Evolutionary conservation across 2,329 filamentous ascomycete genomes (phyloP).

Genomic region (Hypoxylon sp.): DNA sequence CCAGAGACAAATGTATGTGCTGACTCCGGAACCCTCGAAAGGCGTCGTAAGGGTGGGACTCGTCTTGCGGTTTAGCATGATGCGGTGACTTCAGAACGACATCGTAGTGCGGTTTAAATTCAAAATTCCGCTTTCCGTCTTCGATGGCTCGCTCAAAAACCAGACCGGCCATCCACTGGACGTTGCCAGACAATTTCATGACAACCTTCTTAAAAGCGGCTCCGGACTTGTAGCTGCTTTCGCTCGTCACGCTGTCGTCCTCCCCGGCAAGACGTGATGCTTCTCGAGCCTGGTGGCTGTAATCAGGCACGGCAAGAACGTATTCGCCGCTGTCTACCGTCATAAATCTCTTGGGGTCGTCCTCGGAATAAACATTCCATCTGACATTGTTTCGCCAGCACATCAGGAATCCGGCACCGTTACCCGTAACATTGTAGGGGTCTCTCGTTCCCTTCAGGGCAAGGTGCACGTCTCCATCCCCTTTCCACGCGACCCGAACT

Average conservation of each 20-base stretch:
- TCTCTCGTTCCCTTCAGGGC: constrained; percentile 91
- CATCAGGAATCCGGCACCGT: constrained; percentile 96
- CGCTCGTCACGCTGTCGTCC: constrained; percentile 66
- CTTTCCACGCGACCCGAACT: constrained; percentile 88
- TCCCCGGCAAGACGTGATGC: constrained; percentile 60
- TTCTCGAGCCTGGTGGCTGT: constrained; percentile 83
- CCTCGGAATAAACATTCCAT: constrained; percentile 83
- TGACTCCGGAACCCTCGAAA: constrained; percentile 95
- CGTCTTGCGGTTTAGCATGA: constrained; percentile 68
- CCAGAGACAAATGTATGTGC: constrained; percentile 94
- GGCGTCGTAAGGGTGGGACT: constrained; percentile 78
- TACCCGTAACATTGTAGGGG: constrained; percentile 90
- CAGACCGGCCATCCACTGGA: constrained; percentile 89
- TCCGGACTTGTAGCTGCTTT: constrained; percentile 72
- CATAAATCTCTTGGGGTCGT: constrained; percentile 93
- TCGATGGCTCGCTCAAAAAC: constrained; percentile 88
- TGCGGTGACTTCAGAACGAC: constrained; percentile 84
- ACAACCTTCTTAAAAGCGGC: constrained; percentile 97
- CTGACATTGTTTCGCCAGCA: constrained; percentile 96
- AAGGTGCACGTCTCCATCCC: constrained; percentile 93
- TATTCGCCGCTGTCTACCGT: constrained; percentile 95
- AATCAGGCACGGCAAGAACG: constrained; percentile 92
- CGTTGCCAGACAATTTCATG: constrained; percentile 97
- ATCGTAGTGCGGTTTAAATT: constrained; percentile 92
- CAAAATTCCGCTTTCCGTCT: constrained; percentile 77